Conservation (phyloP, 78 protist genomes). For the Dictyostelium capitatum region DNA sequence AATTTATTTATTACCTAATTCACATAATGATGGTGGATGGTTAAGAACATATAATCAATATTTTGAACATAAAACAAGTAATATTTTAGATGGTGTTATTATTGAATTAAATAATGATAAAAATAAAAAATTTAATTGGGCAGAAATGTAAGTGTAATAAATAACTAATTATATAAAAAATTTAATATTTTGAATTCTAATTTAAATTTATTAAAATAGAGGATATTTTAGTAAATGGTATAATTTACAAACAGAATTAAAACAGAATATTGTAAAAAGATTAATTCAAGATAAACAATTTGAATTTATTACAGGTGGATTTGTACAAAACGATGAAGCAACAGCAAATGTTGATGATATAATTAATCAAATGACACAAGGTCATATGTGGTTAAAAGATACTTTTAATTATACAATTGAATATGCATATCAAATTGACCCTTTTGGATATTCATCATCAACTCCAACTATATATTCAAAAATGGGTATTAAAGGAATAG, state of each 20-base stretch:
- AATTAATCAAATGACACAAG: constrained; percentile 90
- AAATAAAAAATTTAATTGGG: constrained; percentile 33
- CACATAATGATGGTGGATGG: too few relatives aligned
- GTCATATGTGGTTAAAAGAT: constrained; percentile 82
- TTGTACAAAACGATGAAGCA: constrained; percentile 94
- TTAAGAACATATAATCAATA: too few relatives aligned
- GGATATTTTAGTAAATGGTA: constrained; percentile 87
- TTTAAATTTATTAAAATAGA: background rate
- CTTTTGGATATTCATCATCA: constrained; percentile 88
- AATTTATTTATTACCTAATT: too few relatives aligned
- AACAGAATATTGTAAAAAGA: background rate
- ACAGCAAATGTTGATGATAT: constrained; percentile 28
- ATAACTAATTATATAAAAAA: constrained; percentile 4
- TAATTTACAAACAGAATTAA: background rate
- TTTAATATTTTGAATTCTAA: background rate
- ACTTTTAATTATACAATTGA: constrained; percentile 56
- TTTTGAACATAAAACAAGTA: too few relatives aligned
- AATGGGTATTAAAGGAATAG: constrained; percentile 78
- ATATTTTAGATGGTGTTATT: background rate
- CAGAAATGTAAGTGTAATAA: constrained; percentile 7
- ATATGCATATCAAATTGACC: constrained; percentile 93
- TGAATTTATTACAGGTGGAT: constrained; percentile 88
- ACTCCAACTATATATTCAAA: constrained; percentile 48
- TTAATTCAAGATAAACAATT: constrained; percentile 70
- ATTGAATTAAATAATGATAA: background rate